phyloP scores from a whole-genome alignment of 441 rosid genomes.

The Melianthus villosus region DNA sequence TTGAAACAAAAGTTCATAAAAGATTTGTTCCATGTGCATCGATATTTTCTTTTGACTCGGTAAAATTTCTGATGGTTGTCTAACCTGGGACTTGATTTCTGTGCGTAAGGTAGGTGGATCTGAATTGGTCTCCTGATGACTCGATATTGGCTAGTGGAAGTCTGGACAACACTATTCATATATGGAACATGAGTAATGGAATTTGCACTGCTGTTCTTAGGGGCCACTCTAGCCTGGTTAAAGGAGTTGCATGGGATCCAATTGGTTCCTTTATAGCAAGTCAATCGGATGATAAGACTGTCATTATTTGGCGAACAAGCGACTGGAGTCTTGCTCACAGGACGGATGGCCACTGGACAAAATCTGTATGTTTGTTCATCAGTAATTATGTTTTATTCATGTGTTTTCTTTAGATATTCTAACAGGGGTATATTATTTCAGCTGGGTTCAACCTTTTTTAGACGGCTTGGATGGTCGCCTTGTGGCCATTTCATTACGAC shows the following conservation, averaged over 20 bases:
- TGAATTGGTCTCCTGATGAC: slow-evolving; percentile 99
- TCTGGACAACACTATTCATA: slow-evolving; percentile 82
- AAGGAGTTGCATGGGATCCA: slow-evolving; percentile 98
- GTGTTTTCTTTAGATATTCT: slow-evolving; percentile 7
- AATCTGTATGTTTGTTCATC: slow-evolving; percentile 50
- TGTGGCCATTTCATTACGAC: slow-evolving; percentile 96
- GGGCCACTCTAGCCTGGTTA: slow-evolving; percentile 93
- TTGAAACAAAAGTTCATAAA: too few species aligned
- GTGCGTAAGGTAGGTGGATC: slow-evolving; percentile 98
- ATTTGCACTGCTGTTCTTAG: slow-evolving; percentile 89
- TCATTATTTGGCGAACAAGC: slow-evolving; percentile 92
- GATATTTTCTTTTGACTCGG: too few species aligned
- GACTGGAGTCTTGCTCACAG: slow-evolving; percentile 93
- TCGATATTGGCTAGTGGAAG: slow-evolving; percentile 86
- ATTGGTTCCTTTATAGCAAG: slow-evolving; percentile 93
- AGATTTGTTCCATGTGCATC: too few species aligned
- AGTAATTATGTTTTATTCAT: slow-evolving; percentile 5
- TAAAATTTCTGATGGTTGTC: slow-evolving; percentile 18
- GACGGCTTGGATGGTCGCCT: slow-evolving; percentile 98
- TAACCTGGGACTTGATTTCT: slow-evolving; percentile 26
- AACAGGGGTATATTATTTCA: slow-evolving; percentile 22
- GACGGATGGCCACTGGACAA: slow-evolving; percentile 95
- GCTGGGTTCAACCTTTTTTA: slow-evolving; percentile 95
- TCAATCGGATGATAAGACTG: slow-evolving; percentile 95
- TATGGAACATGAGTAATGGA: slow-evolving; percentile 89